Conservation (phyloP, 2,329 filamentous ascomycete species). For the Xylaria sp. region DNA sequence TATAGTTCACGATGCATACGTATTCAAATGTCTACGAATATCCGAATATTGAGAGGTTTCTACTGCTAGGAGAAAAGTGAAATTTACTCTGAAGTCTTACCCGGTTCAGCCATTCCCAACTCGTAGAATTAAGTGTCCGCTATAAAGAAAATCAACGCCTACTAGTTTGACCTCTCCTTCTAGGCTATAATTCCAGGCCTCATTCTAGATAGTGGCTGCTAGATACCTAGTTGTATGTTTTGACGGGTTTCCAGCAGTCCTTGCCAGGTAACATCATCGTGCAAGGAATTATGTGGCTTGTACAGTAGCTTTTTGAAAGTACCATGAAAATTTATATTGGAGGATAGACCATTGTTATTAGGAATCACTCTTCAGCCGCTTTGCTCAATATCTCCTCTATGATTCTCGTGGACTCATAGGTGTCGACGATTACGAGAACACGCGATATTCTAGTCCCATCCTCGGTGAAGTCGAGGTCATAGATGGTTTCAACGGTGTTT, state of each 20-base stretch:
- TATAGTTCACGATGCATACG: neutral
- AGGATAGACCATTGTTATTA: neutral
- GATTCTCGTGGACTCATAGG: neutral
- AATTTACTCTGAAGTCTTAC: neutral
- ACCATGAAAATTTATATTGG: neutral
- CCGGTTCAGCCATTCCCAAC: neutral
- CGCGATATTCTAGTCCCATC: conserved; percentile 12
- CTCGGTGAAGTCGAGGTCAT: conserved; percentile 14
- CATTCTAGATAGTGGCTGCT: no score
- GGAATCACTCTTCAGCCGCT: neutral
- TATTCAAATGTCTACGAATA: neutral
- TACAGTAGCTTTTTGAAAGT: neutral
- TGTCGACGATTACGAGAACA: conserved; percentile 8
- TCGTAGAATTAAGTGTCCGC: neutral
- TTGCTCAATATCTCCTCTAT: conserved; percentile 20
- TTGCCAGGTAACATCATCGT: neutral
- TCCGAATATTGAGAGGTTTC: neutral
- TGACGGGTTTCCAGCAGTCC: no score
- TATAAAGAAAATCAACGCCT: no score
- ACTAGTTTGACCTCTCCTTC: no score
- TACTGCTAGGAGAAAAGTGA: neutral
- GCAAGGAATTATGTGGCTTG: neutral
- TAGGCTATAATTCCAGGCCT: no score
- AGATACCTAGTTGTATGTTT: no score
- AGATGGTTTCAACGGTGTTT: neutral